Percentiles rank a stretch among this genome's conserved stretches.
These are phyloP conservation scores for Saitoella complicata DNA, from an alignment of 805 yeast species.

Conservation along the genomic window DNA sequence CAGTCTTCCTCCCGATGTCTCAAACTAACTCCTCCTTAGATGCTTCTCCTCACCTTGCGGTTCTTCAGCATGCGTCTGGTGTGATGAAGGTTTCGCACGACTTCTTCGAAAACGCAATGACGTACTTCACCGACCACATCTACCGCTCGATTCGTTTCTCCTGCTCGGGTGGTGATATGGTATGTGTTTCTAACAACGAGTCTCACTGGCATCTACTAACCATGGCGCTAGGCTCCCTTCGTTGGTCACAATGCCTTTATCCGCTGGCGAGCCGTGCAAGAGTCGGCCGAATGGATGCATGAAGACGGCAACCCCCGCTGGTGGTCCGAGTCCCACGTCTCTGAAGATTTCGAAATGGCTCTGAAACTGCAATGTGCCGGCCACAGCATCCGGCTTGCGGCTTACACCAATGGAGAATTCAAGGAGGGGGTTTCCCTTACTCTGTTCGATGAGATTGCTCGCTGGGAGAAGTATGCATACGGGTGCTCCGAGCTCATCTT, in stretches of 20 bases:
- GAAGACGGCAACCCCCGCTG: slow-evolving; percentile 5
- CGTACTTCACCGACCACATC: slow-evolving; percentile 10
- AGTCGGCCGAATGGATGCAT: slow-evolving; percentile 6
- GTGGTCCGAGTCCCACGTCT: slow-evolving; percentile 10
- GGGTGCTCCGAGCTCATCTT: slow-evolving; percentile 9
- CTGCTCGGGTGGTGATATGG: slow-evolving; percentile 8
- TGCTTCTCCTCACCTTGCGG: slow-evolving; percentile 9
- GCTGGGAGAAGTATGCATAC: slow-evolving; percentile 11
- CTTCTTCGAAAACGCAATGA: slow-evolving; percentile 9
- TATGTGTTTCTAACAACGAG: no score
- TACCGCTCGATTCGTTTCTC: slow-evolving; percentile 10
- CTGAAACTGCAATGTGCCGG: slow-evolving; percentile 8
- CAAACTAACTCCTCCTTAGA: not conserved
- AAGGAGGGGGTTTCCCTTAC: slow-evolving; percentile 11
- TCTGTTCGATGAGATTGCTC: slow-evolving; percentile 9
- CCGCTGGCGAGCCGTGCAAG: slow-evolving; percentile 10
- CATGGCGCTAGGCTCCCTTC: slow-evolving; percentile 4
- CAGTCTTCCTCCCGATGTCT: no score
- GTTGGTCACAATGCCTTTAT: slow-evolving; percentile 11
- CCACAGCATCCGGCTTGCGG: slow-evolving; percentile 4
- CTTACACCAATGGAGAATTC: slow-evolving; percentile 7
- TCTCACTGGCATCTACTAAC: no score
- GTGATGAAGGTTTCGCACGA: slow-evolving; percentile 9
- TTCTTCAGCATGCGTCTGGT: slow-evolving; percentile 8
- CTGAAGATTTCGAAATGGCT: slow-evolving; percentile 11